Percentiles rank a stretch among this genome's conserved stretches.
These are phyloP conservation scores for Herpetomonas samuelpessoai DNA, from an alignment of 208 protist species.

Conservation along the genomic window DNA sequence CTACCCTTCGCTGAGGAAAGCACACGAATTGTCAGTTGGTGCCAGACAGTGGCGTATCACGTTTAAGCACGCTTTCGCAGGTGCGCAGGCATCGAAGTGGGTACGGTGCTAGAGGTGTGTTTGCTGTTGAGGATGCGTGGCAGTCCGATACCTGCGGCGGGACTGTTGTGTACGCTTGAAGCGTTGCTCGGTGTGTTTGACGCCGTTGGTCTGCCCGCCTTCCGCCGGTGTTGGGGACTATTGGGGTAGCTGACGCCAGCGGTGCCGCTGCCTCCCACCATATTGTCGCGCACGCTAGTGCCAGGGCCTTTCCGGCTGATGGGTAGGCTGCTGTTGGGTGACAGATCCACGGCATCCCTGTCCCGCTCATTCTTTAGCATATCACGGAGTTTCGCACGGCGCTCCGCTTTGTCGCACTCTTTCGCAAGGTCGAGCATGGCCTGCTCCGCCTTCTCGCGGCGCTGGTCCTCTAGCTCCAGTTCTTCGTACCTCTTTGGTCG, in stretches of 20 bases:
- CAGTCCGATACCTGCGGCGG: not conserved
- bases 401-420: constrained; percentile 85
- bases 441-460: constrained; percentile 67
- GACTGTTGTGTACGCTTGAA: not conserved
- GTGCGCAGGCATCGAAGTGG: not conserved
- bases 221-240: not conserved
- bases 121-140: not conserved
- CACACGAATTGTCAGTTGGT: too few species aligned
- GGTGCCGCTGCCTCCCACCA: not conserved
- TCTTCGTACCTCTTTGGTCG: constrained; percentile 18
- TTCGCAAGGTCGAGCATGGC: constrained; percentile 81
- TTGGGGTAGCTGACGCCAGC: not conserved
- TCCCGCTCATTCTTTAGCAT: constrained; percentile 81
- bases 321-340: constrained; percentile 2
- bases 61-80: not conserved
- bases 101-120: not conserved
- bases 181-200: not conserved
- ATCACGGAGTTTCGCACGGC: constrained; percentile 82
- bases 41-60: too few species aligned
- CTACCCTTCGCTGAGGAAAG: too few species aligned
- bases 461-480: constrained; percentile 52
- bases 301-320: constrained; percentile 7
- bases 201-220: not conserved
- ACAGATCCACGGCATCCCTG: constrained; percentile 53
- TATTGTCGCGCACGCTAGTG: not conserved